phyloP scores from a whole-genome alignment of 306 rosid species.

The Vigna mungo region DNA sequence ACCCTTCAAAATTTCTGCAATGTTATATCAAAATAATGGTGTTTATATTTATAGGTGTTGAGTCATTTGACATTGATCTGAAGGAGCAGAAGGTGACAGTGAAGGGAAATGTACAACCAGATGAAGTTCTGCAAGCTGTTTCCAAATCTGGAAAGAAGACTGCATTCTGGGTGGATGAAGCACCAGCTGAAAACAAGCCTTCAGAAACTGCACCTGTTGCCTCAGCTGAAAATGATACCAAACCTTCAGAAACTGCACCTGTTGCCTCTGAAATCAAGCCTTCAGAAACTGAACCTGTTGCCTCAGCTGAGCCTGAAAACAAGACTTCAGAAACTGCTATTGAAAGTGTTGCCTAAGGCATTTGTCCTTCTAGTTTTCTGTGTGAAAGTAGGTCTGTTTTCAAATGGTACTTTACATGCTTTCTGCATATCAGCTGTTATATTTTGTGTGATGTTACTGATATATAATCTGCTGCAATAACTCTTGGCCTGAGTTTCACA shows the following conservation, averaged over 20 bases:
- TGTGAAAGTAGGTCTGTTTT: slow-evolving; percentile 29
- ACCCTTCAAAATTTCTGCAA: slow-evolving; percentile 6
- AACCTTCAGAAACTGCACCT: slow-evolving; percentile 54
- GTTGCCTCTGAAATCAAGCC: slow-evolving; percentile 46
- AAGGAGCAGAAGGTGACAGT: slow-evolving; percentile 88
- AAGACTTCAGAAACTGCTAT: slow-evolving; percentile 59
- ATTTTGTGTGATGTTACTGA: slow-evolving; percentile 29
- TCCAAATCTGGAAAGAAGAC: slow-evolving; percentile 94
- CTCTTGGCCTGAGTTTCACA: slow-evolving; percentile 30
- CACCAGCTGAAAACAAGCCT: slow-evolving; percentile 48
- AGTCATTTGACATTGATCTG: slow-evolving; percentile 74
- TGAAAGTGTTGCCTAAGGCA: slow-evolving; percentile 54
- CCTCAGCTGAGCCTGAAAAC: slow-evolving; percentile 46
- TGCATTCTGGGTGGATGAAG: slow-evolving; percentile 74
- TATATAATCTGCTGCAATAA: slow-evolving; percentile 46
- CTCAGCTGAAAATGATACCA: slow-evolving; percentile 46
- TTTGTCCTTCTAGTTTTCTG: slow-evolving; percentile 1
- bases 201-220: slow-evolving; percentile 18
- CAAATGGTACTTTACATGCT: slow-evolving; percentile 5
- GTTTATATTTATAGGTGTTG: slow-evolving; percentile 65
- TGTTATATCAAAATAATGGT: background rate
- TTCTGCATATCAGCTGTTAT: slow-evolving; percentile 31
- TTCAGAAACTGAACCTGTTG: slow-evolving; percentile 50
- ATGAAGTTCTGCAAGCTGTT: slow-evolving; percentile 77
- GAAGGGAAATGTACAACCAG: slow-evolving; percentile 67